A percentile compares a stretch with the other conserved stretches of the same genome.
Evolutionary conservation across 1,139 yeast species (phyloP).

Genomic region (Geotrichum histeridarum): DNA sequence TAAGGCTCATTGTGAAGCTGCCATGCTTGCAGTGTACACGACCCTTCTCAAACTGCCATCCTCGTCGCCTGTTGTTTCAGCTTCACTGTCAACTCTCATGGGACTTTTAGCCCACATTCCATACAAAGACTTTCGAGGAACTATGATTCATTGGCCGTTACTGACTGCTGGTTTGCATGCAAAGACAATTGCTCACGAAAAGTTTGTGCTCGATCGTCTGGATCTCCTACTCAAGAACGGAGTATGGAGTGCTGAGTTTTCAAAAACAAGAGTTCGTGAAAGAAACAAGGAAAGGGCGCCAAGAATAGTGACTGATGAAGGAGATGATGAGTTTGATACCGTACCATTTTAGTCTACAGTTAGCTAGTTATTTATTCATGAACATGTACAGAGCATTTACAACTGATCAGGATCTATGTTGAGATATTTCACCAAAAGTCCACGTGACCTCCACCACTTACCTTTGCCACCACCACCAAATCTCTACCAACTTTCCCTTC

Average conservation of each 20-base stretch:
- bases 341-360: slow-evolving; percentile 1
- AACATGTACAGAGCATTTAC: not conserved
- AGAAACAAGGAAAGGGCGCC: slow-evolving; percentile 1
- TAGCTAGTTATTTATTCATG: not conserved
- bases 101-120: slow-evolving; percentile 7
- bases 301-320: not conserved
- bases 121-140: slow-evolving; percentile 9
- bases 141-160: slow-evolving; percentile 15
- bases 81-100: slow-evolving; percentile 6
- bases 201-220: slow-evolving; percentile 14
- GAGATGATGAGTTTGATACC: not conserved
- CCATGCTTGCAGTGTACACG: slow-evolving; percentile 13
- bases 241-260: slow-evolving; percentile 16
- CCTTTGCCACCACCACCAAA: slow-evolving; percentile 13
- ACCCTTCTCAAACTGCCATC: slow-evolving; percentile 10
- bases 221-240: slow-evolving; percentile 11
- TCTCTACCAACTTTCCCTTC: not conserved
- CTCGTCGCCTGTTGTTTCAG: slow-evolving; percentile 2
- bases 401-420: not conserved
- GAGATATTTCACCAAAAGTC: no score
- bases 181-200: not conserved
- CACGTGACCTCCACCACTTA: not conserved
- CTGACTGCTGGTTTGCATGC: slow-evolving; percentile 15
- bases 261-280: slow-evolving; percentile 7
- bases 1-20: slow-evolving; percentile 16